Evolutionary conservation across 495 filamentous ascomycete species (phyloP), one percentile per base, ranked within the genome.

Genomic region (Penicillium desertorum): DNA sequence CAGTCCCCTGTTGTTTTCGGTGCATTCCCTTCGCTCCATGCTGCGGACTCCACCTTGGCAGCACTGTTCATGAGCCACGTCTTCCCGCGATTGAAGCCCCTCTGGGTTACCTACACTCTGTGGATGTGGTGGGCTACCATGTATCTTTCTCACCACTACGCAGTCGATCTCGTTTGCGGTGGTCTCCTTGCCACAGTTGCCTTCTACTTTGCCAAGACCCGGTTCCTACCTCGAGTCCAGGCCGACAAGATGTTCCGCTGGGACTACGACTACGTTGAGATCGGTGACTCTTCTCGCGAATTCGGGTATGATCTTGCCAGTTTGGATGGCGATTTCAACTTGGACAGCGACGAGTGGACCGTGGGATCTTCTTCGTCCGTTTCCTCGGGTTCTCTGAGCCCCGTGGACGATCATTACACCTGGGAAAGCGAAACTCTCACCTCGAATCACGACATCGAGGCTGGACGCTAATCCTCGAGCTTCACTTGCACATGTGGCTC

Each of bases 71-170:
- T 97, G 82, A 88, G 86, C 70, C 86, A 93, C 65, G 83, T 90
- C 65, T 97, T 97, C 78, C 92, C 92, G 3, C 81, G 82, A 29
- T 75, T 92, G 54, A 83, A 85, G 60, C 84, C 85, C 36, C 66
- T 92, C 25, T 94, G 93, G 74, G 79, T 91, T 45, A 79, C 79
- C 47, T 96, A 97, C 72, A 87, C 86, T 10, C 78, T 87, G 52
- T 97, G 92, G 92, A 86, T 97, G 66, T 96, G 90, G 88, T 97
- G 92, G 92, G 87, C 92, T n/a, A 97, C 92, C 48, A 94, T 97
- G 88, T 96, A 97, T 65, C 83, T 97, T 51, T 92, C 90, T 43
- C 92, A 97, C 72, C 92, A 97, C 72, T 97, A 97, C 66, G 92
- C 92, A 45, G 88, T 97, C 45, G 92, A 97, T 72, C 77, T 97